A percentile compares a stretch with the other conserved stretches of the same genome.
phyloP scores from a whole-genome alignment of 1,284 basidiomycete genomes.

The Cutaneotrichosporon dermatis region DNA sequence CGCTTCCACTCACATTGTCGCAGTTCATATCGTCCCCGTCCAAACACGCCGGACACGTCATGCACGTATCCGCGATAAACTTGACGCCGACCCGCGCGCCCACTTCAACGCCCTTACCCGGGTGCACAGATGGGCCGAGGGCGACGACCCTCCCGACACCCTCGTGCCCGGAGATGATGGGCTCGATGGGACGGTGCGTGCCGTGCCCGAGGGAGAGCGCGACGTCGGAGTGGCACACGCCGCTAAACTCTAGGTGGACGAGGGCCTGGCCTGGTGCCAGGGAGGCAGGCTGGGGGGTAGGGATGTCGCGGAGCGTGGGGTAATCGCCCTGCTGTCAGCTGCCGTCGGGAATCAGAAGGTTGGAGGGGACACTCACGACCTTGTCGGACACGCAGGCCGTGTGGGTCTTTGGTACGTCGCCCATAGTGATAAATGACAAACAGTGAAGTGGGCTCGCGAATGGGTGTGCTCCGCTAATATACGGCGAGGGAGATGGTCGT shows the following conservation, averaged over 20 bases:
- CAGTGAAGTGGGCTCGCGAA: background rate
- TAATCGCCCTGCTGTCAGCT: background rate
- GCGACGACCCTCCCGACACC: constrained; percentile 60
- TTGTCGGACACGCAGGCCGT: background rate
- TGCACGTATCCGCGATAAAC: constrained; percentile 61
- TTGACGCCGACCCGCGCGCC: constrained; percentile 66
- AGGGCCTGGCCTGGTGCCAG: constrained; percentile 5
- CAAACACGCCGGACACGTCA: constrained; percentile 68
- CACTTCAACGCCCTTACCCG: background rate
- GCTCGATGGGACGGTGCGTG: constrained; percentile 43
- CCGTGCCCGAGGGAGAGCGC: constrained; percentile 57
- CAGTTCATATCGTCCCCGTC: constrained; percentile 62
- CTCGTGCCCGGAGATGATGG: constrained; percentile 66
- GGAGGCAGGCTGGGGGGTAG: background rate
- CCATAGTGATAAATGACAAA: background rate
- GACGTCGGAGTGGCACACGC: constrained; percentile 60
- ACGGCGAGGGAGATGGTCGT: background rate
- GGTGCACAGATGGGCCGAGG: constrained; percentile 60
- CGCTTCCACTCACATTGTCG: constrained; percentile 45
- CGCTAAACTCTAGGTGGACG: constrained; percentile 51
- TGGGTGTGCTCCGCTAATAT: background rate
- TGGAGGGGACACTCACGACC: background rate
- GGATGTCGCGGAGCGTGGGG: background rate
- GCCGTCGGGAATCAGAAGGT: too few species aligned
- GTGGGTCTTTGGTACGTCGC: background rate